A percentile compares a stretch with the other conserved stretches of the same genome.
These are phyloP conservation scores for Hypoxylon perforatum DNA, from an alignment of 495 filamentous ascomycete genomes.

Conservation along the genomic window DNA sequence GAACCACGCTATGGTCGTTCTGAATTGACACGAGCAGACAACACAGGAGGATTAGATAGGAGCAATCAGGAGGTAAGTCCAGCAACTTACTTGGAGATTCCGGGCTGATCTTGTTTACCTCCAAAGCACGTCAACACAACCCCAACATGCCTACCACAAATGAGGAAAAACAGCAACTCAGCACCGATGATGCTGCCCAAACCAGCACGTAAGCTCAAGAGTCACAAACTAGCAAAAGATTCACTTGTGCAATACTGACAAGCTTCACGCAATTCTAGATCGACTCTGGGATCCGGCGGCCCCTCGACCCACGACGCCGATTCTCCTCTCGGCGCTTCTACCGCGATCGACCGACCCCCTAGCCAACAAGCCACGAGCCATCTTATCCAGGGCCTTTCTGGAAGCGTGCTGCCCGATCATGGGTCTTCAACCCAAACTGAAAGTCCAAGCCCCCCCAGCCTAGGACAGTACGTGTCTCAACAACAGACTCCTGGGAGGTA, in stretches of 20 bases:
- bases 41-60: not conserved
- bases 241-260: not conserved
- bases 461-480: conserved; percentile 10
- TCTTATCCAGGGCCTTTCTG: too few species aligned
- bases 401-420: too few species aligned
- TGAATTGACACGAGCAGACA: not conserved
- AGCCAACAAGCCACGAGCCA: conserved; percentile 5
- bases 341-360: not conserved
- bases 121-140: not conserved
- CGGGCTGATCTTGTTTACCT: conserved; percentile 3
- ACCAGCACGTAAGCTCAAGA: not conserved
- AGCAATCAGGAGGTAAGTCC: conserved; percentile 10
- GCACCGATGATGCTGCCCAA: not conserved
- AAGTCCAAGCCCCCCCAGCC: not conserved
- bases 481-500: conserved; percentile 4
- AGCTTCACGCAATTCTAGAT: not conserved
- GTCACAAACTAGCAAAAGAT: not conserved
- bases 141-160: not conserved
- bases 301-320: not conserved
- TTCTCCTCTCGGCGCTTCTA: not conserved
- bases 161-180: conserved; percentile 2
- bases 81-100: not conserved
- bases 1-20: not conserved
- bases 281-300: not conserved
- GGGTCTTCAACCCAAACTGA: not conserved